phyloP scores from a whole-genome alignment of 2,329 filamentous ascomycete genomes.

The Fusarium proliferatum region DNA sequence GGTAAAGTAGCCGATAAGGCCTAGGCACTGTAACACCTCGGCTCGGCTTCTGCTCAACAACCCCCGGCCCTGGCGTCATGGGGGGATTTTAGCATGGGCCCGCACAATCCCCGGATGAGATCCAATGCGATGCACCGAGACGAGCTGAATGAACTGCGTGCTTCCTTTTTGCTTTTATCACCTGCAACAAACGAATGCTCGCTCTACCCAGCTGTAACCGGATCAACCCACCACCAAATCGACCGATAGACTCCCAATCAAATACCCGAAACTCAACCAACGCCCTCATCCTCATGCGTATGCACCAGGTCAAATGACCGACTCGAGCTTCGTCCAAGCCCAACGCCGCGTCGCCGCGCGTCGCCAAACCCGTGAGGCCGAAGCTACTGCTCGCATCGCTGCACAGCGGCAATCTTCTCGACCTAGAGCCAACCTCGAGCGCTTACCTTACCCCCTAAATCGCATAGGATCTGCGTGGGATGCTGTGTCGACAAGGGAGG shows the following conservation, averaged over 20 bases:
- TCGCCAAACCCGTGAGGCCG: conserved; percentile 78
- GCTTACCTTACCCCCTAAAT: conserved; percentile 72
- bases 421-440: conserved; percentile 65
- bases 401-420: conserved; percentile 63
- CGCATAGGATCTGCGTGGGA: conserved; percentile 74
- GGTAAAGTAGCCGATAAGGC: conserved; percentile 7
- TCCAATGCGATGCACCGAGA: conserved; percentile 8
- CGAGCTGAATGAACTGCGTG: conserved; percentile 10
- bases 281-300: conserved; percentile 50
- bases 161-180: conserved; percentile 24
- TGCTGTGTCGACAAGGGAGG: conserved; percentile 76
- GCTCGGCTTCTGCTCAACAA: conserved; percentile 40
- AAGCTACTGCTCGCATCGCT: conserved; percentile 67
- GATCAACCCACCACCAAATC: neutral
- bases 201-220: neutral
- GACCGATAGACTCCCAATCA: neutral
- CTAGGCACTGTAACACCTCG: conserved; percentile 36
- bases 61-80: conserved; percentile 38
- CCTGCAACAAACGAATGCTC: conserved; percentile 12
- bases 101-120: conserved; percentile 34
- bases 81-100: conserved; percentile 16
- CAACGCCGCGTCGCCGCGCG: conserved; percentile 87
- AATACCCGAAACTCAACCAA: neutral
- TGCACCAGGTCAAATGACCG: conserved; percentile 57
- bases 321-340: conserved; percentile 83